These are phyloP conservation scores for Prunus padus DNA, from an alignment of 306 rosid species.

Conservation along the genomic window DNA sequence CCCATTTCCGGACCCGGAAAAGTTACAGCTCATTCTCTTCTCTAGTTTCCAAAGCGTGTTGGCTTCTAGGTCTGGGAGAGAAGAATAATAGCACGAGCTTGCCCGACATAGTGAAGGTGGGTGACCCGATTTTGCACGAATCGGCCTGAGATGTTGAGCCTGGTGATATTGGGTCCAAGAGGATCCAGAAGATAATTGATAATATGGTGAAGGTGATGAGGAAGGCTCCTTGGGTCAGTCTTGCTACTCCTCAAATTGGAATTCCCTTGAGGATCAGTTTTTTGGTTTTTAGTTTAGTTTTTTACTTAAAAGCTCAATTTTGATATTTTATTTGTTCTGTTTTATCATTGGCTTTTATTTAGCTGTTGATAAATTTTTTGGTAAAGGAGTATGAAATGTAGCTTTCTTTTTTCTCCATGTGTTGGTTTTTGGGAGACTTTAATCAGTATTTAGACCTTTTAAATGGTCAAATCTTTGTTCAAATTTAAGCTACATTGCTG, in stretches of 20 bases:
- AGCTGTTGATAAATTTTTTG: conserved; percentile 14
- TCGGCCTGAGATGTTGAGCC: conserved; percentile 65
- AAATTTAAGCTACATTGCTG: neutral
- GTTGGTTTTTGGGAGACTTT: neutral
- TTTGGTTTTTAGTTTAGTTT: neutral
- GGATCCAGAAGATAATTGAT: conserved; percentile 76
- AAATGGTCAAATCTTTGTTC: neutral
- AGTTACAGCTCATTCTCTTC: conserved; percentile 37
- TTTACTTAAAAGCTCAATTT: neutral
- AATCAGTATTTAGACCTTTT: too few relatives aligned
- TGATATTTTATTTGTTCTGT: neutral
- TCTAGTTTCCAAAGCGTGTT: conserved; percentile 58
- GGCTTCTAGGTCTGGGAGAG: conserved; percentile 70
- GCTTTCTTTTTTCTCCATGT: neutral
- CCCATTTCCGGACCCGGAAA: conserved; percentile 13
- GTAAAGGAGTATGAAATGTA: neutral
- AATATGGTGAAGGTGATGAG: conserved; percentile 78
- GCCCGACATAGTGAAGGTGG: conserved; percentile 75
- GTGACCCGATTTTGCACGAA: conserved; percentile 91
- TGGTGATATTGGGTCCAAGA: conserved; percentile 61
- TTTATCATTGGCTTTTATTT: neutral
- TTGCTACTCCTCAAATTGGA: conserved; percentile 97
- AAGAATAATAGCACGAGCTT: conserved; percentile 41
- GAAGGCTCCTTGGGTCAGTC: conserved; percentile 83
- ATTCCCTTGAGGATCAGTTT: conserved; percentile 65